A percentile compares a stretch with the other conserved stretches of the same genome.
phyloP scores from a whole-genome alignment of 2,329 filamentous ascomycete species.

The Fonsecaea pedrosoi region DNA sequence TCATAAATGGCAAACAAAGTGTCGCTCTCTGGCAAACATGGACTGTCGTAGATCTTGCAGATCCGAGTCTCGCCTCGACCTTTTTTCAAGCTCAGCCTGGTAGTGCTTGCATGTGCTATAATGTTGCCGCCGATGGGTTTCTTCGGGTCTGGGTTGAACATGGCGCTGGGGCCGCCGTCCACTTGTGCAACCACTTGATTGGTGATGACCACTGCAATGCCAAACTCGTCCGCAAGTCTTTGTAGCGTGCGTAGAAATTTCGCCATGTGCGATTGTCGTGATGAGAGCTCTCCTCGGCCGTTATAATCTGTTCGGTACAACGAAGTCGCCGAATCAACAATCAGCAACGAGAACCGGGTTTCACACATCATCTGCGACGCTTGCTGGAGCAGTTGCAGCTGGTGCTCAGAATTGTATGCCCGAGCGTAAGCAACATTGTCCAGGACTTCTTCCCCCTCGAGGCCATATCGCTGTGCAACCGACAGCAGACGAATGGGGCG shows the following conservation, averaged over 20 bases:
- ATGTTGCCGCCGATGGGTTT: constrained; percentile 99
- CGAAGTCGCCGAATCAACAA: constrained; percentile 94
- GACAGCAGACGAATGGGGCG: constrained; percentile 87
- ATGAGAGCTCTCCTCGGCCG: constrained; percentile 95
- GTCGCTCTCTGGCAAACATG: constrained; percentile 94
- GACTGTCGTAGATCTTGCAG: constrained; percentile 99
- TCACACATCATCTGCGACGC: constrained; percentile 99
- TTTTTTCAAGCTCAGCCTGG: constrained; percentile 92
- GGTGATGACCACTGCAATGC: constrained; percentile 97
- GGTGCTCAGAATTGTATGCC: constrained; percentile 98
- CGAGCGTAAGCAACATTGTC: constrained; percentile 98
- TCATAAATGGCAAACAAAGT: constrained; percentile 97
- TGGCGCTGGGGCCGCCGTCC: constrained; percentile 91
- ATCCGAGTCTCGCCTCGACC: constrained; percentile 93
- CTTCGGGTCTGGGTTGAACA: constrained; percentile 99
- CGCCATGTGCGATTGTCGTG: constrained; percentile 70
- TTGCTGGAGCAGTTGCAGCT: constrained; percentile 91
- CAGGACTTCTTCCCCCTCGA: constrained; percentile 94
- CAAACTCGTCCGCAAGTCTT: constrained; percentile 73
- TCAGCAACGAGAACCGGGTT: constrained; percentile 91
- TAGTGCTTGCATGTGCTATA: constrained; percentile 96
- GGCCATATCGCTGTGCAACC: constrained; percentile 90
- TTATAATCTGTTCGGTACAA: constrained; percentile 96
- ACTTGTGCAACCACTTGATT: constrained; percentile 99
- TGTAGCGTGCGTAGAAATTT: constrained; percentile 58